A percentile compares a stretch with the other conserved stretches of the same genome.
Evolutionary conservation across 805 yeast species (phyloP).

Genomic region (Ogataea glucozyma): DNA sequence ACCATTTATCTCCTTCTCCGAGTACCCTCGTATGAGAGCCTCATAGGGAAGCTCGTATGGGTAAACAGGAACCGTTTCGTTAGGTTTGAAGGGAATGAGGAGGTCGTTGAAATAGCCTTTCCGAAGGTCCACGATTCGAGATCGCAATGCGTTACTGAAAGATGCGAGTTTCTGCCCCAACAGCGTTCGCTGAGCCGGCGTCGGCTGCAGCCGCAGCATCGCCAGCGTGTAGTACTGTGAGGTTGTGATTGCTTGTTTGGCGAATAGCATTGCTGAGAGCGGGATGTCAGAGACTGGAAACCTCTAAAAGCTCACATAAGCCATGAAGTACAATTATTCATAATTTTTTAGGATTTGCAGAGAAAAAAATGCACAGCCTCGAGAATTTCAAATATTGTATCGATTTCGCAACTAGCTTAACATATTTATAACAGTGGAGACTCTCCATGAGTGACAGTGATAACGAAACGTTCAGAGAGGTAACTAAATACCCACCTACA

Average conservation of each 20-base stretch:
- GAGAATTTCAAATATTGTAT: no score
- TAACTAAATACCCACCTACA: no score
- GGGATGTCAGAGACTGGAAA: background rate
- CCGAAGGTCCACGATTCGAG: conserved; percentile 22
- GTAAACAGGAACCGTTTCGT: conserved; percentile 10
- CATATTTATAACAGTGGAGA: no score
- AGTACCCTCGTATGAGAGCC: conserved; percentile 25
- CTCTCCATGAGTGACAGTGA: no score
- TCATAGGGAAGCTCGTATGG: conserved; percentile 29
- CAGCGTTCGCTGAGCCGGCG: conserved; percentile 14
- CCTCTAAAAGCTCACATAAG: background rate
- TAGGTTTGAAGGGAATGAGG: conserved; percentile 19
- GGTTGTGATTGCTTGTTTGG: background rate
- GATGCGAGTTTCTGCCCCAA: conserved; percentile 16
- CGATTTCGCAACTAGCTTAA: no score
- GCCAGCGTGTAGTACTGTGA: conserved; percentile 17
- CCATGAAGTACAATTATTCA: no score
- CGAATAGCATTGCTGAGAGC: conserved; percentile 9
- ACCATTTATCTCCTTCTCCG: conserved; percentile 16
- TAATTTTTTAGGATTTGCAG: no score
- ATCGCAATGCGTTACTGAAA: conserved; percentile 19
- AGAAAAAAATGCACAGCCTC: conserved; percentile 4
- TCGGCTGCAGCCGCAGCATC: conserved; percentile 21
- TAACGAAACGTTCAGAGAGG: no score
- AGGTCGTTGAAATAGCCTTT: conserved; percentile 26